Base-by-base conservation (phyloP, 495 filamentous ascomycete species). In the Thozetella sp. region DNA sequence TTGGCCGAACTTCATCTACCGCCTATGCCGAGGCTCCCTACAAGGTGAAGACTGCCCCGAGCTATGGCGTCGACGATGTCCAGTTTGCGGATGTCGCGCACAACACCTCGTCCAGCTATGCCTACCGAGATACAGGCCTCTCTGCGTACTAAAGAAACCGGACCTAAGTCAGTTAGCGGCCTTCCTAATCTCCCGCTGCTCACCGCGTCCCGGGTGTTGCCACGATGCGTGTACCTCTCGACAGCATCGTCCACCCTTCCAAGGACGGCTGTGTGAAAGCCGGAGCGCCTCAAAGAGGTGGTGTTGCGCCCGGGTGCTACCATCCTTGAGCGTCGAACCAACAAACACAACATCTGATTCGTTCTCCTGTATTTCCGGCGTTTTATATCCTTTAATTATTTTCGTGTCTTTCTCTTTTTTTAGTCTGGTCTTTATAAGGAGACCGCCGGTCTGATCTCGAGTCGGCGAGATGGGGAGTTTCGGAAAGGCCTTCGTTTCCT, bases 1-100 rank as follows among this genome's bases (percentile, higher is more conserved):
- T 25, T 2, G 27, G 25, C 1, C 37, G 53, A 17, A 56, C 50
- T 15, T 20, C 55, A 11, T 53, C 67, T 10, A 12, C 30, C 25
- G 50, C 61, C 2, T 68, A 70, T 37, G n/a, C 58, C 10, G 24
- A 45, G 11, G 11, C 9, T 22, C 22, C 22, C 54, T 66, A 30
- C 57, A 63, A 65, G 17, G 69, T 74, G 25, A 67, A 67, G 24
- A 53, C 68, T 40, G n/a, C 54, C 54, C 63, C 56, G 51, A 22
- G 11, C 2, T 71, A 66, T 25, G 45, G 53, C 1, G 19, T 20
- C 4, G 46, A 40, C 23, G 70, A 73, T 26, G 63, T 73, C 34
- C 56, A 50, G 30, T 70, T 61, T 22, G n/a, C 65, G 22, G 45
- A 59, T 20, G 25, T 61, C 2, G 34, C 50, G 2, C 67, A 67